These are phyloP conservation scores for Suhomyces panamericanus DNA, from an alignment of 1,139 yeast genomes.

Conservation along the genomic window DNA sequence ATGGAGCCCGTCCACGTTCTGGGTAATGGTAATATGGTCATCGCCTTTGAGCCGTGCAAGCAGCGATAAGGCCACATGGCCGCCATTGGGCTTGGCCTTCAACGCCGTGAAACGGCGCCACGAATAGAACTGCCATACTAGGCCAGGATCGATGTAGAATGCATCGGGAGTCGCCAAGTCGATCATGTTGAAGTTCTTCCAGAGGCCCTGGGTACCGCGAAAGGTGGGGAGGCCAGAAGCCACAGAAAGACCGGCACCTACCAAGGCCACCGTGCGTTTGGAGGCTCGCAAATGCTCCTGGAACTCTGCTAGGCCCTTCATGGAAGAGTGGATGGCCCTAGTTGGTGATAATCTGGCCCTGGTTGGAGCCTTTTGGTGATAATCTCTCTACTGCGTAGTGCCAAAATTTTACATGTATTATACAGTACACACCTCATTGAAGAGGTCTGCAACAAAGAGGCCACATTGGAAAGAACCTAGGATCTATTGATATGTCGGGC, in stretches of 20 bases:
- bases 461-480: too few species aligned
- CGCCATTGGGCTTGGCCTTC: slow-evolving; percentile 67
- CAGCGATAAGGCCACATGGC: slow-evolving; percentile 68
- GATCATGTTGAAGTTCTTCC: slow-evolving; percentile 77
- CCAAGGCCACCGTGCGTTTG: slow-evolving; percentile 65
- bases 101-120: slow-evolving; percentile 67
- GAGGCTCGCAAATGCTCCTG: slow-evolving; percentile 55
- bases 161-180: slow-evolving; percentile 93
- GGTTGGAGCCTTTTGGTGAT: too few species aligned
- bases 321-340: too few species aligned
- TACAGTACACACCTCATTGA: slow-evolving; percentile 2
- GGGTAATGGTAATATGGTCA: slow-evolving; percentile 67
- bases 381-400: neutral
- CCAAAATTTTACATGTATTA: slow-evolving; percentile 5
- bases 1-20: slow-evolving; percentile 78
- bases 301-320: slow-evolving; percentile 43
- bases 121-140: slow-evolving; percentile 88
- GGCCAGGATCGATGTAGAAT: slow-evolving; percentile 74
- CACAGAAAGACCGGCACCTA: slow-evolving; percentile 84
- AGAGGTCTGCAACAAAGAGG: too few species aligned
- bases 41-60: slow-evolving; percentile 28
- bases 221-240: slow-evolving; percentile 77
- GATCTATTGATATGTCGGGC: too few species aligned
- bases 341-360: too few species aligned
- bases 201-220: slow-evolving; percentile 70